Evolutionary conservation across 2,329 filamentous ascomycete species (phyloP).

Genomic region (Pseudodiploospora longispora): DNA sequence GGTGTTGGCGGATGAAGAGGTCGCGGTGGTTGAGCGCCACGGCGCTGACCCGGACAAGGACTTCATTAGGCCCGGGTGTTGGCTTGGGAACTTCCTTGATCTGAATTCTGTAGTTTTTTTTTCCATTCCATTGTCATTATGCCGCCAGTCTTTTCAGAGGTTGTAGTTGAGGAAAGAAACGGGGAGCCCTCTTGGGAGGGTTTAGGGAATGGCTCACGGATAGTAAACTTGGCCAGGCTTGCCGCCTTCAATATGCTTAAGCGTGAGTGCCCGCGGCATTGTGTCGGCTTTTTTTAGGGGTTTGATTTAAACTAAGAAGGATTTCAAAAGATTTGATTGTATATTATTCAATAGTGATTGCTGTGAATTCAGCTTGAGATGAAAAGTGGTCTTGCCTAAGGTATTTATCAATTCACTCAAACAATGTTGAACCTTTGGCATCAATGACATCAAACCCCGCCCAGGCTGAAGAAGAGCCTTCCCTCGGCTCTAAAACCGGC

Average conservation of each 20-base stretch:
- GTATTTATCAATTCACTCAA: too few species aligned
- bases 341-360: too few species aligned
- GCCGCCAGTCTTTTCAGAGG: background rate
- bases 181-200: background rate
- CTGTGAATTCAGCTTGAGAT: too few species aligned
- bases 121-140: background rate
- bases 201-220: conserved; percentile 40
- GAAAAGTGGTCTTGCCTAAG: too few species aligned
- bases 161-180: background rate
- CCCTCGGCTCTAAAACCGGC: too few species aligned
- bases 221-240: conserved; percentile 88
- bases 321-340: background rate
- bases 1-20: conserved; percentile 84
- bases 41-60: conserved; percentile 68
- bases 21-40: conserved; percentile 92
- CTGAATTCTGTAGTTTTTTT: conserved; percentile 37
- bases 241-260: conserved; percentile 60
- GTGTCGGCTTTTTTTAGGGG: conserved; percentile 3
- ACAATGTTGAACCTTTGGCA: background rate
- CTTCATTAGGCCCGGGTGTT: conserved; percentile 54
- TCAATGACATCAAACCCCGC: conserved; percentile 1
- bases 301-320: background rate
- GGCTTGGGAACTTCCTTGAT: conserved; percentile 56
- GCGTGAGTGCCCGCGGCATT: conserved; percentile 51
- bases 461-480: background rate